Base-by-base conservation (phyloP, 495 filamentous ascomycete species). In the Hyaloscypha finlandica region DNA sequence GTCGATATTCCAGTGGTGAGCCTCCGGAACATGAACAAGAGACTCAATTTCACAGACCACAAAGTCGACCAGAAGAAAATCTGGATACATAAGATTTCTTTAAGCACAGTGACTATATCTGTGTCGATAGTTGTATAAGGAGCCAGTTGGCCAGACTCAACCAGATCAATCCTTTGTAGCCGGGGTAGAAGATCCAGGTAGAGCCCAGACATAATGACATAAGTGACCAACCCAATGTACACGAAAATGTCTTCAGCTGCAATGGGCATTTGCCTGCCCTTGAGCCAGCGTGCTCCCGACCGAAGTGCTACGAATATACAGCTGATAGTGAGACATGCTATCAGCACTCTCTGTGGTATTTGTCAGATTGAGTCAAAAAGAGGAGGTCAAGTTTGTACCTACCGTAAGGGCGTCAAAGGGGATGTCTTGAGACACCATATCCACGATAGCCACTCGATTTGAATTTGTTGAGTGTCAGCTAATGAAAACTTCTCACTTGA, bases 41-140 rank as follows among this genome's bases (percentile, higher is more conserved):
- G 74, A 3, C 75, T 78, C 32, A 79, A 73, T 67, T 84, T 84
- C 53, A 82, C 77, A 48, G 76, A 67, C 81, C 81, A 84, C n/a
- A 83, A 64, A 3, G 71, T 75, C 8, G 75, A 63, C 80, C 81
- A 83, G 65, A 83, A 75, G 33, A 80, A 71, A 16, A 79, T 74
- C 8, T 77, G 78, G 32, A 77, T 78, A 20, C 76, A 77, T 52
- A 83, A 83, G 60, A 80, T 80, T n/a, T 75, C 68, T 57, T 74
- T 76, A 32, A 76, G 67, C 56, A 6, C 12, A 3, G 12, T 37
- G 35, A 37, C 35, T 6, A 37, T 37, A 12, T 37, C 35, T 6
- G 12, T 37, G 12, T 37, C 35, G 6, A 37, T 37, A 8, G 35
- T 3, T 37, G 35, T 12, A 37, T 37, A 37, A 6, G 35, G 35